A percentile compares a stretch with the other conserved stretches of the same genome.
Conservation (phyloP, 1,284 basidiomycete genomes). For the Austroboletus niveus region DNA sequence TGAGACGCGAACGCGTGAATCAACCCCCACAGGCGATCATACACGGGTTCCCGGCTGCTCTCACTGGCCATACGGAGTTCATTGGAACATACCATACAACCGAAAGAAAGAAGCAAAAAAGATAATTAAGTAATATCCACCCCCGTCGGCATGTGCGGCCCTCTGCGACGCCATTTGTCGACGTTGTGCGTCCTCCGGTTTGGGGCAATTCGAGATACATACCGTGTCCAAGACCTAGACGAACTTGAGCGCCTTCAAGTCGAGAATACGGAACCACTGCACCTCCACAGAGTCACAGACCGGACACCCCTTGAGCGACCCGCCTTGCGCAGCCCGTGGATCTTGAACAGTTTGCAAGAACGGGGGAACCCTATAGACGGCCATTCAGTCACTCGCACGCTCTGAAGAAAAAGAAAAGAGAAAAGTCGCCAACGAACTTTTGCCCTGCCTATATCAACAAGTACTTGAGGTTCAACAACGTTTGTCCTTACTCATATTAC, state of each 20-base stretch:
- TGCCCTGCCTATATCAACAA: conserved; percentile 97
- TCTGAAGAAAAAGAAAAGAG: neutral
- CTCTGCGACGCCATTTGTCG: conserved; percentile 76
- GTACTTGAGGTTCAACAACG: conserved; percentile 95
- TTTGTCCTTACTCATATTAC: conserved; percentile 98
- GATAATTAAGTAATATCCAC: conserved; percentile 37
- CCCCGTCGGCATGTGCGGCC: conserved; percentile 61
- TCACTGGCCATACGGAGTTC: neutral
- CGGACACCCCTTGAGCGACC: conserved; percentile 82
- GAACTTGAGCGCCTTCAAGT: too few species aligned
- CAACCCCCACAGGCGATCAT: too few species aligned
- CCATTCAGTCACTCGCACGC: neutral
- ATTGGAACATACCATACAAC: conserved; percentile 8
- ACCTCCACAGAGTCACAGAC: conserved; percentile 99
- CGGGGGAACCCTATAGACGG: conserved; percentile 56
- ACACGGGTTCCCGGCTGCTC: too few species aligned
- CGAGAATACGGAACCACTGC: too few species aligned
- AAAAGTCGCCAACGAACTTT: conserved; percentile 64
- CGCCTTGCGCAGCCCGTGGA: conserved; percentile 74
- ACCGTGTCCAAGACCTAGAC: conserved; percentile 16
- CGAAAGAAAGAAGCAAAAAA: neutral
- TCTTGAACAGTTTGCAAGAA: conserved; percentile 55
- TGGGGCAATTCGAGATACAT: conserved; percentile 96
- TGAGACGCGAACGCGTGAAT: too few species aligned
- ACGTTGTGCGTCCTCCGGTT: conserved; percentile 65